Conservation (phyloP, 108 stramenopile genomes). For the Parietichytrium sp. region DNA sequence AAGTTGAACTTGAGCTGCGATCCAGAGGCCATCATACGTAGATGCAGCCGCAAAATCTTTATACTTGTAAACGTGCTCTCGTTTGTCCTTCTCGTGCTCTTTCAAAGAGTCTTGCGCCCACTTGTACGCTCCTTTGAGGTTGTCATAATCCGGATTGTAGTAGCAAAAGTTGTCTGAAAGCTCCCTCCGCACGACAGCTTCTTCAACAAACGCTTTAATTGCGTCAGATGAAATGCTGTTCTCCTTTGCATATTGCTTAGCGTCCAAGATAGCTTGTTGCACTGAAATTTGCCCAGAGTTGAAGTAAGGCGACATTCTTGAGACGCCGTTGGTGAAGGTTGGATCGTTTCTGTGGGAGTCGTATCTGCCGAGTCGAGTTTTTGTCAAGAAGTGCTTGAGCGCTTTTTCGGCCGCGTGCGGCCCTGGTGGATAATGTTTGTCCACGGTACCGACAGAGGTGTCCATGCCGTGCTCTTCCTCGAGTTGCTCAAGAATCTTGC, state of each 20-base stretch:
- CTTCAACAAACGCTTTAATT: conserved; percentile 85
- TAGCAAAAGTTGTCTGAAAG: conserved; percentile 93
- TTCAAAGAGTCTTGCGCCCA: conserved; percentile 90
- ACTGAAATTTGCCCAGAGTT: conserved; percentile 80
- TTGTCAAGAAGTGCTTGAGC: conserved; percentile 70
- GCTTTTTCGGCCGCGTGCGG: conserved; percentile 66
- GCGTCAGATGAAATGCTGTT: conserved; percentile 60
- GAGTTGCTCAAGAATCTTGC: conserved; percentile 40
- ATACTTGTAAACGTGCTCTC: conserved; percentile 79
- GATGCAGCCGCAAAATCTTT: conserved; percentile 74
- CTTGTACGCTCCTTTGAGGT: conserved; percentile 68
- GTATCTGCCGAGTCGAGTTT: conserved; percentile 66
- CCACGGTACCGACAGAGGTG: conserved; percentile 59
- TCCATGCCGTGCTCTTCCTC: conserved; percentile 58
- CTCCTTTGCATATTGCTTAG: conserved; percentile 67
- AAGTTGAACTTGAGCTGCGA: conserved; percentile 91
- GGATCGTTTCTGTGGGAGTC: conserved; percentile 87
- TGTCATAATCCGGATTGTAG: conserved; percentile 85
- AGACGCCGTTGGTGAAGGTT: conserved; percentile 70
- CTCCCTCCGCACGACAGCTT: conserved; percentile 88
- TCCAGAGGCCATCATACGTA: conserved; percentile 98
- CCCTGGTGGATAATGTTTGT: conserved; percentile 69
- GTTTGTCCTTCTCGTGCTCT: conserved; percentile 74
- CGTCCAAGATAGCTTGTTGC: conserved; percentile 72
- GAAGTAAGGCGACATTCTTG: conserved; percentile 80